These are phyloP conservation scores for Phaseolus coccineus DNA, from an alignment of 331 rosid genomes.

Conservation along the genomic window DNA sequence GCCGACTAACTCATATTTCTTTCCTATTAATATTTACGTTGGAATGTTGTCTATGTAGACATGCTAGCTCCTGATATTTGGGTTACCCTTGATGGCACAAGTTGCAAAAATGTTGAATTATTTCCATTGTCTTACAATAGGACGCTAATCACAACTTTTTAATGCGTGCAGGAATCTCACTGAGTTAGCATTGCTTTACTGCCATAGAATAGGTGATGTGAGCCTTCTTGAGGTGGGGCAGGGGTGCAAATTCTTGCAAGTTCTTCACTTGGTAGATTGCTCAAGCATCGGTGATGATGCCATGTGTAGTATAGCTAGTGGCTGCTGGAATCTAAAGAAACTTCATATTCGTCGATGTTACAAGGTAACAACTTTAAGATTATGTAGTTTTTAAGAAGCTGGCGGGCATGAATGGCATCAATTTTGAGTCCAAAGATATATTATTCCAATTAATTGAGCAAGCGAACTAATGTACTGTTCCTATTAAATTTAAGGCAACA, in stretches of 20 bases:
- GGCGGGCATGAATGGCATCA: constrained; percentile 4
- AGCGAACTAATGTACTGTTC: neutral
- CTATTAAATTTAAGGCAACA: neutral
- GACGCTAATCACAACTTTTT: constrained; percentile 36
- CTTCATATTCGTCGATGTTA: constrained; percentile 85
- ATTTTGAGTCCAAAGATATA: neutral
- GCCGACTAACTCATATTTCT: neutral
- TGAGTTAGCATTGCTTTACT: constrained; percentile 74
- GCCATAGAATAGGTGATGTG: constrained; percentile 73
- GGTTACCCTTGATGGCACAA: neutral
- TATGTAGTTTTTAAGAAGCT: constrained; percentile 14
- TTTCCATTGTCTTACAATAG: neutral
- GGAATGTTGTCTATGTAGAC: neutral
- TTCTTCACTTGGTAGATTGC: constrained; percentile 87
- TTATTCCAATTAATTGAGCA: neutral
- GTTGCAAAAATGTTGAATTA: neutral
- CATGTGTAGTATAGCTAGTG: constrained; percentile 73
- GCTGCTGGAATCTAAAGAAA: constrained; percentile 80
- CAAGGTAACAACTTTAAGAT: constrained; percentile 56
- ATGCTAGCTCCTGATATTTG: constrained; percentile 7
- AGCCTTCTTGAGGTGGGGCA: constrained; percentile 76
- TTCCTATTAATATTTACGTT: neutral
- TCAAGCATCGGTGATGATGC: constrained; percentile 82
- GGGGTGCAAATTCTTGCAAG: constrained; percentile 77
- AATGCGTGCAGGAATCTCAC: constrained; percentile 62